Conservation (phyloP, 169 alveolate genomes). For the Plasmodium billcollinsi region DNA sequence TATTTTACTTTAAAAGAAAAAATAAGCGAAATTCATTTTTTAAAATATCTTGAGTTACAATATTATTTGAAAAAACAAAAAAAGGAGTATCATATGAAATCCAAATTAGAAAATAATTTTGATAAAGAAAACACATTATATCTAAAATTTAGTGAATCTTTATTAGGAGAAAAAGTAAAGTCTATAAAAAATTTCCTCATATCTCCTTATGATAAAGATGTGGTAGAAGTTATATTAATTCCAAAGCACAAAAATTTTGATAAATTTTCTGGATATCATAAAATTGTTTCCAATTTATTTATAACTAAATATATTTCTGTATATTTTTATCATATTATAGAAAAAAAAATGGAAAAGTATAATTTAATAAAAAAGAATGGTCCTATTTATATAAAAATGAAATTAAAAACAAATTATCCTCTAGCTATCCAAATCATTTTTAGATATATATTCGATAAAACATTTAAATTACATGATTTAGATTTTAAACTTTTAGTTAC, state of each 20-base stretch:
- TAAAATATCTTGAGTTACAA: slow-evolving; percentile 60
- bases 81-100: slow-evolving; percentile 19
- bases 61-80: slow-evolving; percentile 53
- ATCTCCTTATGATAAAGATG: slow-evolving; percentile 47
- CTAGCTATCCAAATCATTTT: slow-evolving; percentile 56
- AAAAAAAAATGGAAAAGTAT: slow-evolving; percentile 61
- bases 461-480: slow-evolving; percentile 27
- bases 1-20: slow-evolving; percentile 53
- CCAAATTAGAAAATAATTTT: slow-evolving; percentile 13
- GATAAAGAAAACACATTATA: slow-evolving; percentile 21
- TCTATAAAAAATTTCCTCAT: slow-evolving; percentile 47
- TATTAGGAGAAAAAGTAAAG: slow-evolving; percentile 68
- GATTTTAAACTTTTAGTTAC: slow-evolving; percentile 66
- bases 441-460: slow-evolving; percentile 55
- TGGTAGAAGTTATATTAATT: slow-evolving; percentile 55
- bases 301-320: slow-evolving; percentile 66
- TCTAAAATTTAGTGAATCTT: slow-evolving; percentile 43
- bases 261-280: slow-evolving; percentile 42
- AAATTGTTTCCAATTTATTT: slow-evolving; percentile 36
- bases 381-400: slow-evolving; percentile 50
- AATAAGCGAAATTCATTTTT: slow-evolving; percentile 41
- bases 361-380: slow-evolving; percentile 45
- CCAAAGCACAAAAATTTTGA: slow-evolving; percentile 45
- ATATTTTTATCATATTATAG: slow-evolving; percentile 65
- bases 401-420: slow-evolving; percentile 73